Evolutionary conservation across 2,329 filamentous ascomycete genomes (phyloP).

Genomic region (Colletotrichum tropicale): DNA sequence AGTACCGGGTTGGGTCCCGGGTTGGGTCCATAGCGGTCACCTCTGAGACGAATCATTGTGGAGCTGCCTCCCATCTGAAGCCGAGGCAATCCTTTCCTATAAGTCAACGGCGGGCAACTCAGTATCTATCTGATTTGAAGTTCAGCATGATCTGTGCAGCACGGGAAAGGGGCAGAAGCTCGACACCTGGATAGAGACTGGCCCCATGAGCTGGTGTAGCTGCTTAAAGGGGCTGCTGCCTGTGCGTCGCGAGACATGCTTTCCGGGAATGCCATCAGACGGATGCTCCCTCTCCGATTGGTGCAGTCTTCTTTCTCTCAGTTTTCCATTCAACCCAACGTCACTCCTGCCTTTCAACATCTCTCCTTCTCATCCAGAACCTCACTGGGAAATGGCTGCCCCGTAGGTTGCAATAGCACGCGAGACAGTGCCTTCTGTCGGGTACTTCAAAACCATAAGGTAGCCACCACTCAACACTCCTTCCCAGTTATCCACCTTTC

Average conservation of each 20-base stretch:
- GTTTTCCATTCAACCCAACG: not conserved
- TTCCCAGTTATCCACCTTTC: not conserved
- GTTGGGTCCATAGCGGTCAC: not conserved
- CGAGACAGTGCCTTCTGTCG: not conserved
- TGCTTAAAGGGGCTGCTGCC: too few relatives aligned
- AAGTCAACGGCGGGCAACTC: not conserved
- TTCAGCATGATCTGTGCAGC: too few relatives aligned
- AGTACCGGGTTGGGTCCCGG: not conserved
- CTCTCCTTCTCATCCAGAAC: not conserved
- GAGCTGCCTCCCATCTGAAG: too few relatives aligned
- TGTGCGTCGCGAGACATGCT: too few relatives aligned
- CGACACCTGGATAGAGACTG: too few relatives aligned
- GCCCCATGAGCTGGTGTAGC: too few relatives aligned
- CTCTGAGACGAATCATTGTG: too few relatives aligned
- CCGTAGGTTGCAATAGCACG: not conserved
- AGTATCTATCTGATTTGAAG: too few relatives aligned
- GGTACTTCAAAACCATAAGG: not conserved
- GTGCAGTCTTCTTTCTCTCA: not conserved
- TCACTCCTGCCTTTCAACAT: not conserved
- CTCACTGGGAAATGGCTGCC: not conserved
- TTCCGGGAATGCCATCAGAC: too few relatives aligned
- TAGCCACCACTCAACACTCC: not conserved
- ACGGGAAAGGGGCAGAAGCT: too few relatives aligned
- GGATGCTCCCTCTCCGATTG: too few relatives aligned
- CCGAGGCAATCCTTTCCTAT: not conserved